Evolutionary conservation across 106 monocot species (phyloP).

Genomic region (Dioscorea zingiberensis): DNA sequence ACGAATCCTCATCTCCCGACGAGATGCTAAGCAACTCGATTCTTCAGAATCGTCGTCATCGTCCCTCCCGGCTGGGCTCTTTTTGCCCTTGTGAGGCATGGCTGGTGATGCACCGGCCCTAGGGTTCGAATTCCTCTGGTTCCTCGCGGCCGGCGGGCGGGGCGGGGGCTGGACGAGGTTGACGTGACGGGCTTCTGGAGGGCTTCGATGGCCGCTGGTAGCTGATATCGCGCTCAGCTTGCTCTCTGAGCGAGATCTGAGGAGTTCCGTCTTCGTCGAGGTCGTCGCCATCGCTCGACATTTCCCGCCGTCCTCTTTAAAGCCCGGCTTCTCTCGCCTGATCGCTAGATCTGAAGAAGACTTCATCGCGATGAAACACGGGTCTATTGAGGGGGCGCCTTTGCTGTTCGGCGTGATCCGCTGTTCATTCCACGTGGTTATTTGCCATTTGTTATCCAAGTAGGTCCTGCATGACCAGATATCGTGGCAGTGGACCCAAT

Average conservation of each 20-base stretch:
- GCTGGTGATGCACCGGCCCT: neutral
- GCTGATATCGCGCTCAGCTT: conserved; percentile 67
- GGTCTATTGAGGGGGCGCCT: no score
- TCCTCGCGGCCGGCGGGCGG: conserved; percentile 23
- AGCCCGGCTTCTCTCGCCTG: neutral
- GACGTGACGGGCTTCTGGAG: conserved; percentile 80
- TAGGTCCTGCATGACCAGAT: no score
- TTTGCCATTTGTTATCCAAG: no score
- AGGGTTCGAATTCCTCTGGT: conserved; percentile 26
- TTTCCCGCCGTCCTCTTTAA: no score
- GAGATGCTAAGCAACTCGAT: conserved; percentile 94
- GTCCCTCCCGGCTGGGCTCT: conserved; percentile 18
- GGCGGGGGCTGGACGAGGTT: conserved; percentile 82
- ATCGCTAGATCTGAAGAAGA: neutral
- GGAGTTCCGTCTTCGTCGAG: conserved; percentile 94
- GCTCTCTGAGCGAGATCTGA: conserved; percentile 93
- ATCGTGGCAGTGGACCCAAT: no score
- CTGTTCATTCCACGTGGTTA: no score
- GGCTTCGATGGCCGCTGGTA: conserved; percentile 43
- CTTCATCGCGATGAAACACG: neutral
- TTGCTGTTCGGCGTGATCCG: no score
- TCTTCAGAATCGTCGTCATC: conserved; percentile 97
- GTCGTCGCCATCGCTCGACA: conserved; percentile 70
- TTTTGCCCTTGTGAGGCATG: conserved; percentile 5
- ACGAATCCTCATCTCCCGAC: conserved; percentile 84